Evolutionary conservation across 2,329 filamentous ascomycete species (phyloP).

Genomic region (Verticillium isaacii): DNA sequence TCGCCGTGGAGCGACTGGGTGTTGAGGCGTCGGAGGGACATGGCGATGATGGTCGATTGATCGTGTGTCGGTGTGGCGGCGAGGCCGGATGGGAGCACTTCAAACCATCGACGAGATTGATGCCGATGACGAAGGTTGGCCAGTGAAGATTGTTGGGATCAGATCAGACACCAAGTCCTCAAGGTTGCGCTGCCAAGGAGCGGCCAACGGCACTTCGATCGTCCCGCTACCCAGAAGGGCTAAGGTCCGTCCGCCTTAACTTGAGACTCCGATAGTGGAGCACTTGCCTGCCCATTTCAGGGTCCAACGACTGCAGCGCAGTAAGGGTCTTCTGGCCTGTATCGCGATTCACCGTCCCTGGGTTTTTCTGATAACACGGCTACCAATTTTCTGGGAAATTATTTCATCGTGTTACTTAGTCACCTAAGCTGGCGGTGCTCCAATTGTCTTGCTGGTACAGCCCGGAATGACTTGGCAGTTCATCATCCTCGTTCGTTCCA

Average conservation of each 20-base stretch:
- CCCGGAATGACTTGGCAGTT: too few relatives aligned
- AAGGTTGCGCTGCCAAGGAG: neutral
- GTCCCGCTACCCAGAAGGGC: neutral
- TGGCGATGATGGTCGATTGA: neutral
- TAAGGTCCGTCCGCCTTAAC: neutral
- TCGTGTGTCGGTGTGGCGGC: neutral
- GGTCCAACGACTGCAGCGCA: neutral
- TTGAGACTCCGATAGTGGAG: neutral
- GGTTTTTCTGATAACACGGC: too few relatives aligned
- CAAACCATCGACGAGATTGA: neutral
- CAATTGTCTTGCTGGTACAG: too few relatives aligned
- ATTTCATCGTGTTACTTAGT: too few relatives aligned
- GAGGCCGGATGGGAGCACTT: neutral
- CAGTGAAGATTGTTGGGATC: neutral
- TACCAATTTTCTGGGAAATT: too few relatives aligned
- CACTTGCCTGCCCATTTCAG: neutral
- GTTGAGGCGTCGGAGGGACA: conserved; percentile 9
- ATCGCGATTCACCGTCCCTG: neutral
- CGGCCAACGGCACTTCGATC: neutral
- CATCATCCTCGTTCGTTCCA: too few relatives aligned
- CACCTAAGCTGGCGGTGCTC: too few relatives aligned
- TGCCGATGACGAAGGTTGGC: neutral
- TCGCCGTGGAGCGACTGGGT: conserved; percentile 4
- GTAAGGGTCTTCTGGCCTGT: neutral
- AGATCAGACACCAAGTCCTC: neutral